Evolutionary conservation across 768 basidiomycete genomes (phyloP), one percentile per base, ranked within the genome.

Genomic region (Kwoniella bestiolae): DNA sequence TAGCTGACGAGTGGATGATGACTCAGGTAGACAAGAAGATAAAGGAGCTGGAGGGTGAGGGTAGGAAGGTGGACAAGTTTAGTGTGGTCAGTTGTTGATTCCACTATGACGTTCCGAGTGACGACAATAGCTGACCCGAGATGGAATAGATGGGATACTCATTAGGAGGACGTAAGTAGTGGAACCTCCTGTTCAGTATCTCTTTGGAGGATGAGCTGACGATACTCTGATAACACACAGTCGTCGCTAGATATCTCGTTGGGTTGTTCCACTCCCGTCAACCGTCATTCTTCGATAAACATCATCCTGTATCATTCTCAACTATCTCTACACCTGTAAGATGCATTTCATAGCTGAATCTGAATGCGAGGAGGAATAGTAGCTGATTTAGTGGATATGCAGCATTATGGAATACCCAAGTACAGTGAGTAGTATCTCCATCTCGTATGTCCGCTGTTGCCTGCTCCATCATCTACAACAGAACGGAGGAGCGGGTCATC

Each of bases 241-340:
- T 77, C 50, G 66, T 77, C 25, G 73, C 73, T 4, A 62, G 75
- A 11, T 77, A 74, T 45, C 67, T 77, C 23, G 56, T 77, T 1
- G 73, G 73, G 23, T 32, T 74, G 44, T 60, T 77, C 1, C 69
- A 77, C 44, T 70, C 75, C 11, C 64, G 71, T 1, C 60, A 64
- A 26, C 74, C 74, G 23, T 74, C 70, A 5, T 77, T 77, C 63
- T 77, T 77, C 51, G 67, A 70, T 4, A 34, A 35, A 32, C 67
- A 77, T 51, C 32, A 55, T 25, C 67, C 75, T 4, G 64, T 63
- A 1, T 65, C 66, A 1, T 77, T 77, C 44, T 71, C 71, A 3
- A 77, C 75, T 7, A 73, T 74, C 29, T 71, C 75, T 14, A 71
- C 71, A 2, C 75, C 75, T 38, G 74, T 76, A 52, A 47, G 74